Evolutionary conservation across 108 stramenopile genomes (phyloP).

Genomic region (Pseudonitzschia multistriata): DNA sequence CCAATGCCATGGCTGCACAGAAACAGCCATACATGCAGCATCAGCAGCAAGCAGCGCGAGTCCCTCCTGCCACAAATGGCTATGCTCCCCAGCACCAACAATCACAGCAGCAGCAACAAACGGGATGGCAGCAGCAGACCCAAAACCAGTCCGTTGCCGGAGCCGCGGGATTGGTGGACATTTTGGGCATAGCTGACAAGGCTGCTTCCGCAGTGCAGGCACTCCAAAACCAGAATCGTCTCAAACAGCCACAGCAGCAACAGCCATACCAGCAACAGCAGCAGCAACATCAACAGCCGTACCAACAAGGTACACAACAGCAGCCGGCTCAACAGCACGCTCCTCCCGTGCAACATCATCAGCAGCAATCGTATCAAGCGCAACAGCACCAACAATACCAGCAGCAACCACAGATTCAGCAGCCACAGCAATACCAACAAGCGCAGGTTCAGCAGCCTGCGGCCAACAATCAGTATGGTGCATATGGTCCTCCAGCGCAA

Average conservation of each 20-base stretch:
- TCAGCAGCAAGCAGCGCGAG: background rate
- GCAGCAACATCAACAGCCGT: slow-evolving; percentile 13
- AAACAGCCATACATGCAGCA: background rate
- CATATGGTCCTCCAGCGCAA: background rate
- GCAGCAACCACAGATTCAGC: too few species aligned
- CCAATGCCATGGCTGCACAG: background rate
- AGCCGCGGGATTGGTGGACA: slow-evolving; percentile 42
- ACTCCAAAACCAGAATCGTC: slow-evolving; percentile 34
- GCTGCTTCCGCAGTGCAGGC: slow-evolving; percentile 67
- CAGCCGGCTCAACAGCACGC: slow-evolving; percentile 13
- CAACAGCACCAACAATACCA: slow-evolving; percentile 7
- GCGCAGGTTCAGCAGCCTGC: slow-evolving; percentile 9
- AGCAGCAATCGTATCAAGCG: slow-evolving; percentile 8
- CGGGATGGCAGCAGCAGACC: slow-evolving; percentile 11
- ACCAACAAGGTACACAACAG: too few species aligned
- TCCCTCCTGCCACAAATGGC: slow-evolving; percentile 2
- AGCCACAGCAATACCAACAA: slow-evolving; percentile 6
- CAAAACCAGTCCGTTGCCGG: slow-evolving; percentile 7
- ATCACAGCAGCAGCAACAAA: slow-evolving; percentile 17
- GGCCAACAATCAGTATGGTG: background rate
- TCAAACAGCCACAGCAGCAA: slow-evolving; percentile 20
- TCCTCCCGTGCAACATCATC: slow-evolving; percentile 8
- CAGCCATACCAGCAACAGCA: slow-evolving; percentile 8
- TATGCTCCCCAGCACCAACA: background rate
- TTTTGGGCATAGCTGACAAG: slow-evolving; percentile 74